Percentiles rank a stretch among this genome's conserved stretches.
Evolutionary conservation across 306 rosid species (phyloP).

Genomic region (Cicer bijugum): DNA sequence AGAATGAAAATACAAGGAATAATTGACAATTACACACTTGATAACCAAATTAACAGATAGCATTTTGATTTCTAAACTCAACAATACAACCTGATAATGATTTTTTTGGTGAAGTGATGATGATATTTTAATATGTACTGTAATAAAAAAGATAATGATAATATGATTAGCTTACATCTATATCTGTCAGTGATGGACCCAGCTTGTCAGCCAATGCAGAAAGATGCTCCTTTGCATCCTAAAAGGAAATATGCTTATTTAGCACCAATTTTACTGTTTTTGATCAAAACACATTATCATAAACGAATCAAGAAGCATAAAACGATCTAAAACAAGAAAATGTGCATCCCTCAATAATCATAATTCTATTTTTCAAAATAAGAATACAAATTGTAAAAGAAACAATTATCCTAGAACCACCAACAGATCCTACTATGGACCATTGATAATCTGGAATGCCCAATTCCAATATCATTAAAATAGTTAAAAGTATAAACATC

Average conservation of each 20-base stretch:
- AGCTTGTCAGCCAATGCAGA: conserved; percentile 94
- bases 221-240: conserved; percentile 99
- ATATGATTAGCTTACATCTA: conserved; percentile 67
- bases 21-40: conserved; percentile 25
- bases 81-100: conserved; percentile 27
- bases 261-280: conserved; percentile 45
- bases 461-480: conserved; percentile 5
- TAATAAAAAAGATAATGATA: neutral
- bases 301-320: conserved; percentile 36
- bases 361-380: conserved; percentile 24
- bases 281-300: conserved; percentile 20
- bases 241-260: conserved; percentile 49
- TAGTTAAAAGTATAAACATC: conserved; percentile 15
- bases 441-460: conserved; percentile 14
- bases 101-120: conserved; percentile 21
- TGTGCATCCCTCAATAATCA: conserved; percentile 30
- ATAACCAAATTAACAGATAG: conserved; percentile 15
- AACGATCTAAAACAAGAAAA: conserved; percentile 28
- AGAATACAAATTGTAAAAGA: conserved; percentile 22
- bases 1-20: conserved; percentile 34
- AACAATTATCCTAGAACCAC: conserved; percentile 14
- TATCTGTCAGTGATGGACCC: conserved; percentile 86
- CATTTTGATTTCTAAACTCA: conserved; percentile 23
- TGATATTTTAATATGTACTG: conserved; percentile 39
- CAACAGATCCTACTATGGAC: conserved; percentile 14